Percentiles rank a stretch among this genome's conserved stretches.
phyloP scores from a whole-genome alignment of 1,284 basidiomycete species.

The Golubevia sp. region DNA sequence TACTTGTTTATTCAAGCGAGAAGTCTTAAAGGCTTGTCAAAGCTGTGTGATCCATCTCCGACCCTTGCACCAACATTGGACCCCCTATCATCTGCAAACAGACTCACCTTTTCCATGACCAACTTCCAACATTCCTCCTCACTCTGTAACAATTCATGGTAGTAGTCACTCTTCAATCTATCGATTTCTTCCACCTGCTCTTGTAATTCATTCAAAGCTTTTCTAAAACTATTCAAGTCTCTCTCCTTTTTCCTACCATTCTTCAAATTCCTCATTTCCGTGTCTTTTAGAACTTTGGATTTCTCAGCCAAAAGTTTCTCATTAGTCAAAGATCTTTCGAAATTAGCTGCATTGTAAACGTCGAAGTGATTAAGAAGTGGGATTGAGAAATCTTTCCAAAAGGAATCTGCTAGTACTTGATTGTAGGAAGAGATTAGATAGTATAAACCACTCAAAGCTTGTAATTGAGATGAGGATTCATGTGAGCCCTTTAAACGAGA shows the following conservation, averaged over 20 bases:
- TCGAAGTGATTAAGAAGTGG: constrained; percentile 52
- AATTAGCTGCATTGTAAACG: constrained; percentile 36
- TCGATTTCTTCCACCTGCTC: constrained; percentile 86
- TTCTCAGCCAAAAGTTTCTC: constrained; percentile 35
- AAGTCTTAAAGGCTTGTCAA: too few species aligned
- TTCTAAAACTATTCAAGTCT: constrained; percentile 84
- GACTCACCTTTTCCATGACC: constrained; percentile 68
- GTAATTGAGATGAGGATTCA: constrained; percentile 34
- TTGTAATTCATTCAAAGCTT: constrained; percentile 80
- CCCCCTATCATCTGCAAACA: too few species aligned
- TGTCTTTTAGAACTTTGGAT: constrained; percentile 39
- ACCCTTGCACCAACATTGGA: too few species aligned
- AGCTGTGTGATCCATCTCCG: too few species aligned
- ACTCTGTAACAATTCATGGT: constrained; percentile 83
- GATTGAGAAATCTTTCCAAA: constrained; percentile 57
- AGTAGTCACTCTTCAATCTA: constrained; percentile 77
- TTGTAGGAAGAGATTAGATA: constrained; percentile 52
- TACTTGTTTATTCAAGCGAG: too few species aligned
- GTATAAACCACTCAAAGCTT: constrained; percentile 50
- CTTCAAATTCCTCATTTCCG: constrained; percentile 39
- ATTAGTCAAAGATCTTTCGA: constrained; percentile 43
- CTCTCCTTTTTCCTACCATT: constrained; percentile 63
- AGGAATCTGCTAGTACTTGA: constrained; percentile 52
- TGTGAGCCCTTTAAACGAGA: constrained; percentile 54
- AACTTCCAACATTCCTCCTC: constrained; percentile 92